Evolutionary conservation across 2,329 filamentous ascomycete species (phyloP).

Genomic region (Monilinia polystroma): DNA sequence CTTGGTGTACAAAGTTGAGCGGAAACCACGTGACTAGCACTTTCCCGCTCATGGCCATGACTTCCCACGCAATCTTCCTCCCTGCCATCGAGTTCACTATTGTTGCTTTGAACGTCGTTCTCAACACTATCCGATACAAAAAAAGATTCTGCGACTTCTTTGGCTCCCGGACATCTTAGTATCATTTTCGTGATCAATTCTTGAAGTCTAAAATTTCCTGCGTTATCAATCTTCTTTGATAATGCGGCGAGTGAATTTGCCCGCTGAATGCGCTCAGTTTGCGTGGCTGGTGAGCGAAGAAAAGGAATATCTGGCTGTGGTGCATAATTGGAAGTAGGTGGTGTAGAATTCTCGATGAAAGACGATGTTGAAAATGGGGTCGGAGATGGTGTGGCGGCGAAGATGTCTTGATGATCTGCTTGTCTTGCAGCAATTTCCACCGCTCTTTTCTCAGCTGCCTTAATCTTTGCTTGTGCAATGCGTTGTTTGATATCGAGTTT

Average conservation of each 20-base stretch:
- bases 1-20: too few species aligned
- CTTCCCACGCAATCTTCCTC: background rate
- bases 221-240: conserved; percentile 1
- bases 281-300: background rate
- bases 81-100: background rate
- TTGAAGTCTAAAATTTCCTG: conserved; percentile 2
- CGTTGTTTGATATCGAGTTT: conserved; percentile 2
- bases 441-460: conserved; percentile 1
- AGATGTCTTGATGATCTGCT: background rate
- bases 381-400: background rate
- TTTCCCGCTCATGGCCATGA: background rate
- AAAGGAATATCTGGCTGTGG: background rate
- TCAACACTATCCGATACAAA: background rate
- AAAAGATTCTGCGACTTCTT: conserved; percentile 1
- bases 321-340: background rate
- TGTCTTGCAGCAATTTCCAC: conserved; percentile 1
- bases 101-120: background rate
- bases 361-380: background rate
- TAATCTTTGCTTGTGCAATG: background rate
- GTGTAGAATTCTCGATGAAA: background rate
- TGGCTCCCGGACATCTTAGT: conserved; percentile 8
- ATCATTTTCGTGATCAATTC: conserved; percentile 14
- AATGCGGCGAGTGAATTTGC: background rate
- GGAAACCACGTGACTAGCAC: background rate
- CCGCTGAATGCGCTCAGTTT: background rate